Conservation (phyloP, 768 basidiomycete species). For the Termitomyces heimii region DNA sequence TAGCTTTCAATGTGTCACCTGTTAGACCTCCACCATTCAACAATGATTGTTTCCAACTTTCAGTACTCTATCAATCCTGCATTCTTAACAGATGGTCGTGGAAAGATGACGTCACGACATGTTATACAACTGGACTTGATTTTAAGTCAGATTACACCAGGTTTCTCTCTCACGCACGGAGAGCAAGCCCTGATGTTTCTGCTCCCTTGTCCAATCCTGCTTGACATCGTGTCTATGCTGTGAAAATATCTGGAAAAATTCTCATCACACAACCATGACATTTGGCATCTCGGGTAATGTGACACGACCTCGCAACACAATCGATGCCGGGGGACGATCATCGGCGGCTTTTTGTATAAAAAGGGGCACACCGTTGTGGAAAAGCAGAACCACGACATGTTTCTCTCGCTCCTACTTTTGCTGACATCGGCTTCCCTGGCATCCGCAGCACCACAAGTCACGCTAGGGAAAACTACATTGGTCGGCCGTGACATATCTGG, state of each 20-base stretch:
- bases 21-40: no score
- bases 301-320: neutral
- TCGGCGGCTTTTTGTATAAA: neutral
- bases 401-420: slow-evolving; percentile 1
- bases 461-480: slow-evolving; percentile 31
- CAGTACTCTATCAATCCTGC: no score
- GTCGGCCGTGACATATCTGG: slow-evolving; percentile 27
- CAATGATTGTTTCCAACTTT: no score
- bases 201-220: no score
- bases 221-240: no score
- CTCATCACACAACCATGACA: neutral
- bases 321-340: neutral
- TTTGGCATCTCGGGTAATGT: neutral
- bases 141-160: no score
- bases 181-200: no score
- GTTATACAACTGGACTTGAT: no score
- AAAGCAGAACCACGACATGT: neutral
- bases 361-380: neutral
- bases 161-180: no score
- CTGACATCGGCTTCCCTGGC: slow-evolving; percentile 2
- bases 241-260: neutral
- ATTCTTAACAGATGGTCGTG: no score
- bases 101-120: no score
- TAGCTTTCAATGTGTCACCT: no score
- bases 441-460: slow-evolving; percentile 27